A percentile compares a stretch with the other conserved stretches of the same genome.
phyloP scores from a whole-genome alignment of 345 rosid genomes.

The Fremontodendron californicum region DNA sequence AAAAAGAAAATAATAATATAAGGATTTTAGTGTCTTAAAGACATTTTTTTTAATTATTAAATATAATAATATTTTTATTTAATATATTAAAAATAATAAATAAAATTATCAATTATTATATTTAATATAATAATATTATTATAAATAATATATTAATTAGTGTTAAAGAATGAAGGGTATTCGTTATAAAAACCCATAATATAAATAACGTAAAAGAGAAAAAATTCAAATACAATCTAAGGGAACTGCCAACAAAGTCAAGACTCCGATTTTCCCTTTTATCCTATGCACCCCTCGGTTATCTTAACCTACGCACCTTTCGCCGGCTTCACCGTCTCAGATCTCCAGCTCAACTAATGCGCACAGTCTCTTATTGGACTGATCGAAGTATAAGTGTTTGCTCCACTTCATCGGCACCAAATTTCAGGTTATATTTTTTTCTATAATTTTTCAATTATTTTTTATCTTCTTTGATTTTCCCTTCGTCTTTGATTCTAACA shows the following conservation, averaged over 20 bases:
- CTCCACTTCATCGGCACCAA: background rate
- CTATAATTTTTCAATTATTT: background rate
- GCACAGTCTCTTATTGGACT: background rate
- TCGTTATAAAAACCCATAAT: too few relatives aligned
- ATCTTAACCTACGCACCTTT: conserved; percentile 34
- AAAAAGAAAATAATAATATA: too few relatives aligned
- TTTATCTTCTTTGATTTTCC: conserved; percentile 15
- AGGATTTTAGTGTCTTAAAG: too few relatives aligned
- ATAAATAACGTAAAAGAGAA: background rate
- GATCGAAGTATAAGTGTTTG: conserved; percentile 5
- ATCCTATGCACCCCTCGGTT: conserved; percentile 19
- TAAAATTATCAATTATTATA: too few relatives aligned
- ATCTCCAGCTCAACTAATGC: conserved; percentile 12
- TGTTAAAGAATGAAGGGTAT: too few relatives aligned
- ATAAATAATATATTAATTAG: too few relatives aligned
- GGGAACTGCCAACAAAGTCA: background rate
- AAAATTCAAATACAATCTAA: background rate
- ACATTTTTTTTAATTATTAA: too few relatives aligned
- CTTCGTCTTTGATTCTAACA: background rate
- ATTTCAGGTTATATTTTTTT: conserved; percentile 4
- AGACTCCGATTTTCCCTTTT: background rate
- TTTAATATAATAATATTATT: too few relatives aligned
- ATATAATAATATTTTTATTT: too few relatives aligned
- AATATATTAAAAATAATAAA: too few relatives aligned
- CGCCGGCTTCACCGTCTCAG: conserved; percentile 10